phyloP scores from a whole-genome alignment of 805 yeast species.

The Candida stauntonica region DNA sequence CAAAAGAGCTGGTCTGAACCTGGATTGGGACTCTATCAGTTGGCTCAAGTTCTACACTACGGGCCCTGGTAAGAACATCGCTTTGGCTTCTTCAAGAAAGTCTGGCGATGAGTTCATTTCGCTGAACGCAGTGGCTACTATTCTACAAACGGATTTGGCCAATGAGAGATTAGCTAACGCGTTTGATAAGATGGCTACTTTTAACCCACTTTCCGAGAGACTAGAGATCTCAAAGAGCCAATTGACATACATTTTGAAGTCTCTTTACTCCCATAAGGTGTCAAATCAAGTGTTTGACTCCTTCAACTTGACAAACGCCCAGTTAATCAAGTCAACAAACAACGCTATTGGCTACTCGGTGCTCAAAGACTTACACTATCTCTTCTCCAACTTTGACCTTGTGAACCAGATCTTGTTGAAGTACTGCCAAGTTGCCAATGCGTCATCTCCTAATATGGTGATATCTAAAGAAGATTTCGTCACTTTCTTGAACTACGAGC shows the following conservation, averaged over 20 bases:
- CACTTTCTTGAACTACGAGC: conserved; percentile 32
- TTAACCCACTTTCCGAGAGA: conserved; percentile 27
- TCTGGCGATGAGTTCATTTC: conserved; percentile 29
- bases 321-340: conserved; percentile 24
- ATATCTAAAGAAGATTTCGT: conserved; percentile 35
- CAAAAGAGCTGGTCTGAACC: conserved; percentile 28
- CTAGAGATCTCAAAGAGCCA: conserved; percentile 34
- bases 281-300: conserved; percentile 33
- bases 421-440: conserved; percentile 24
- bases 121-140: conserved; percentile 36
- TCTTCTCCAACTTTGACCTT: conserved; percentile 37
- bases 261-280: conserved; percentile 36
- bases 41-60: conserved; percentile 19
- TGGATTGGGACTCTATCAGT: conserved; percentile 33
- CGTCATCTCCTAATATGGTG: conserved; percentile 22
- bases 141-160: conserved; percentile 37
- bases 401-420: conserved; percentile 35
- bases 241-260: conserved; percentile 29
- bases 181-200: conserved; percentile 27
- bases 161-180: conserved; percentile 30
- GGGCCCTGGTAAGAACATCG: conserved; percentile 10
- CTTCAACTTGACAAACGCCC: conserved; percentile 22
- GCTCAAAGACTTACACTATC: conserved; percentile 35
- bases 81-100: background rate
- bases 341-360: conserved; percentile 28